Evolutionary conservation across 148 eudicot species (phyloP).

Genomic region (Rhododendron simsii): DNA sequence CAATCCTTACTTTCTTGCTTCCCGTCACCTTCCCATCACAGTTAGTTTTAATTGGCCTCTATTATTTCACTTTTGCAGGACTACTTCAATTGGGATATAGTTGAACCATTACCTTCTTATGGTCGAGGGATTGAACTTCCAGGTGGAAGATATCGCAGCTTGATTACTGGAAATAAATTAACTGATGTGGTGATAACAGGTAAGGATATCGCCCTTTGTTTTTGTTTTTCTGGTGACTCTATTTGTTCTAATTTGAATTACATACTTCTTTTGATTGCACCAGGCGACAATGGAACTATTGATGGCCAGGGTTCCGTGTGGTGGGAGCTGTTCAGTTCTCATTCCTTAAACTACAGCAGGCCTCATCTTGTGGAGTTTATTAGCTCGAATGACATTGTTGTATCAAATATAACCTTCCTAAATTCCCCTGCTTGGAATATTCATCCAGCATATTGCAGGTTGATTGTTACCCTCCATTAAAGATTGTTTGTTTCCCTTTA

Average conservation of each 20-base stretch:
- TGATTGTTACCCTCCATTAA: constrained; percentile 2
- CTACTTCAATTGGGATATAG: constrained; percentile 44
- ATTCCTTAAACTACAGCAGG: constrained; percentile 49
- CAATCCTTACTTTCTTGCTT: neutral
- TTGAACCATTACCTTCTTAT: constrained; percentile 67
- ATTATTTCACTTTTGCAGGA: constrained; percentile 26
- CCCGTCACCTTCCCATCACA: neutral
- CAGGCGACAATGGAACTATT: constrained; percentile 69
- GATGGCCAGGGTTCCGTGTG: constrained; percentile 72
- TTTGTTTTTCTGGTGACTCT: neutral
- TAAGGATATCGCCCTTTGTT: constrained; percentile 7
- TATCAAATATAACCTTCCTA: constrained; percentile 61
- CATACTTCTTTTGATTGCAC: neutral
- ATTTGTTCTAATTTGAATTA: neutral
- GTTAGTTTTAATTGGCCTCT: neutral
- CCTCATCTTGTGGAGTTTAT: constrained; percentile 63
- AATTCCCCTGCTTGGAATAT: constrained; percentile 64
- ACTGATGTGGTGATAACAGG: constrained; percentile 71
- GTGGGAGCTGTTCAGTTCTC: constrained; percentile 51
- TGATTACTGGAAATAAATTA: constrained; percentile 52
- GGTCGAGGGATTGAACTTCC: constrained; percentile 58
- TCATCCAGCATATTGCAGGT: constrained; percentile 68
- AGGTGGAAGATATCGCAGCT: constrained; percentile 60
- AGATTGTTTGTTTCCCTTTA: neutral
- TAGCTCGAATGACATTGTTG: constrained; percentile 38